Base-by-base conservation (phyloP, 768 basidiomycete species). In the Amanita rubescens region DNA sequence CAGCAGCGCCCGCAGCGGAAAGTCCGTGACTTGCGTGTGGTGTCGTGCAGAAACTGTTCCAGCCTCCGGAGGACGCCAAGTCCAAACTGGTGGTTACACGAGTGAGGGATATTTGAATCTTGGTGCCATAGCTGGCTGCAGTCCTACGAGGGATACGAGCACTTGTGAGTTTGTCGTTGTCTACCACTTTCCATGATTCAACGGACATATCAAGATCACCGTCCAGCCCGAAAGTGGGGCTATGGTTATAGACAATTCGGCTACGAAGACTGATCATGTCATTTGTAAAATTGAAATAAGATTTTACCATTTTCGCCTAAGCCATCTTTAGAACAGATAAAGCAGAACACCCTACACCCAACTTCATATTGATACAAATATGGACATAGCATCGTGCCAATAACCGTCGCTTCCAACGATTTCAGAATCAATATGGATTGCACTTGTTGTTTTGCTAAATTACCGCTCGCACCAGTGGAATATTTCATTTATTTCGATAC, bases 21-120 rank as follows among this genome's bases (percentile, higher is more conserved):
- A 72, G 22, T 62, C 66, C 3, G 63, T 85, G 2, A 88, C 87
- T 3, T 92, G 90, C 58, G 85, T 88, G 1, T 90, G 78, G 71
- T 93, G 90, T 63, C 84, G 90, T 43, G 76, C 84, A 0, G 65
- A 68, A 15, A 90, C 87, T 82, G 64, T 63, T 3, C 59, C 60
- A 1, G 58, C 61, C n/a, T n/a, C n/a, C 15, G 55, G 37, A 62
- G n/a, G 56, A 62, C 14, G 53, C 62, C 5, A 63, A 64, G 10
- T 59, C 55, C 3, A 63, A 57, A n/a, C 55, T 53, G 0, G 58
- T 61, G 3, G 58, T 3, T 57, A 14, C 58, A 53, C 3, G 62
- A 15, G 62, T 37, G 75, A 74, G 33, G 75, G 79, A 24, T 85
- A 86, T 59, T 55, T 87, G 45, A 90, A 90, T 61, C 71, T 89